Percentiles rank a stretch among this genome's conserved stretches.
phyloP scores from a whole-genome alignment of 2,329 filamentous ascomycete species.

The Penicillium aurantiogriseum region DNA sequence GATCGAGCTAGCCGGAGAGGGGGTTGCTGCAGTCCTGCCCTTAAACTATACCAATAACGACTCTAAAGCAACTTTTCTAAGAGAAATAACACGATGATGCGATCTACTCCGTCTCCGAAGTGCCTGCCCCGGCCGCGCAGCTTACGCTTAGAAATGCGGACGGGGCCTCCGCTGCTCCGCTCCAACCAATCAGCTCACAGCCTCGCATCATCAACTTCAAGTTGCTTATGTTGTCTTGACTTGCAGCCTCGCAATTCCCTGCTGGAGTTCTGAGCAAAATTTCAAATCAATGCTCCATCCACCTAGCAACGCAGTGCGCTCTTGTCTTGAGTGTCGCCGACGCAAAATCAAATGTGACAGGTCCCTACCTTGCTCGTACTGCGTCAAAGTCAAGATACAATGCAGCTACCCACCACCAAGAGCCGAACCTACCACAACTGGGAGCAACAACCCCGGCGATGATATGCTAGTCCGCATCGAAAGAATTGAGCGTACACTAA shows the following conservation, averaged over 20 bases:
- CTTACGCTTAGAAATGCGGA: constrained; percentile 1
- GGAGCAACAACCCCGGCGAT: background rate
- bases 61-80: background rate
- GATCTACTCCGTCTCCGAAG: background rate
- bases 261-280: background rate
- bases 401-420: constrained; percentile 31
- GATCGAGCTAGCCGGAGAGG: too few species aligned
- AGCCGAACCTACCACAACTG: background rate
- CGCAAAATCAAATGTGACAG: constrained; percentile 29
- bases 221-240: background rate
- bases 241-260: background rate
- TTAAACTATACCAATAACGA: background rate
- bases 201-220: background rate
- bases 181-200: background rate
- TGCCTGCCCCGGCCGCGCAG: background rate
- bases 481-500: constrained; percentile 10
- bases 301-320: constrained; percentile 5
- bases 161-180: background rate
- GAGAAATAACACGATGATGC: background rate
- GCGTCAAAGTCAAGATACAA: constrained; percentile 34
- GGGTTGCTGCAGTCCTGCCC: too few species aligned
- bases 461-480: constrained; percentile 4
- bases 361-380: constrained; percentile 26
- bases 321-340: constrained; percentile 26
- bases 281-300: background rate